Evolutionary conservation across 257 asterid species (phyloP), one percentile per base, ranked within the genome.

Genomic region (Nicotiana attenuata): DNA sequence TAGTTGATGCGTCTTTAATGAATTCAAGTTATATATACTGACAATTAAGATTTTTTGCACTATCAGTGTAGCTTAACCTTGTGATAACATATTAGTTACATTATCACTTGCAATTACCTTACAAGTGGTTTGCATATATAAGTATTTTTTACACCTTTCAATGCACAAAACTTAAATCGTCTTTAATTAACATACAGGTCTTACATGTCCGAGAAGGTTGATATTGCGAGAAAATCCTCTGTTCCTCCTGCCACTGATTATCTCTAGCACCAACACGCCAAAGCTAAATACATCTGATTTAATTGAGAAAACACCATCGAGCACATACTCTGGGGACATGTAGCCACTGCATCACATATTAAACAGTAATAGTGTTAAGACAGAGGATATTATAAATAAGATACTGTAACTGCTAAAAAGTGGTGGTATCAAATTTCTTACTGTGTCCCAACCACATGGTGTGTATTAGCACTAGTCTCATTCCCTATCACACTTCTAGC

Each of bases 201-300:
- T 78, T 87, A 84, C 86, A 82, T 87, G 85, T 41, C 86, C 89
- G 33, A 84, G 87, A 53, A 87, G 89, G 82, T 84, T 87, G 78
- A 81, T 77, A n/a, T 69, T 41, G 64, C 80, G 87, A 76, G 77
- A 65, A 76, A 82, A 84, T 28, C 81, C 86, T 80, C 87, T 76
- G 52, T 84, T 87, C 60, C 83, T 82, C 22, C 60, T 63, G n/a
- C 87, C 84, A 65, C 84, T 82, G 4, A 84, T 83, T n/a, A 82
- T 84, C 67, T 87, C 89, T 19, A 87, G 81, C 45, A 87, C 77
- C 14, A 87, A 53, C 20, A 87, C 84, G 15, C 89, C 89, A 56
- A 79, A 87, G 80, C 89, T 87, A 19, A 84, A 84, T 3, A 82
- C 89, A 29, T 87, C 84, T 47, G 89, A 87, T 75, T 87, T 87